Conservation (phyloP, 176 grass and related monocot species). For the Eremochloa ophiuroides region DNA sequence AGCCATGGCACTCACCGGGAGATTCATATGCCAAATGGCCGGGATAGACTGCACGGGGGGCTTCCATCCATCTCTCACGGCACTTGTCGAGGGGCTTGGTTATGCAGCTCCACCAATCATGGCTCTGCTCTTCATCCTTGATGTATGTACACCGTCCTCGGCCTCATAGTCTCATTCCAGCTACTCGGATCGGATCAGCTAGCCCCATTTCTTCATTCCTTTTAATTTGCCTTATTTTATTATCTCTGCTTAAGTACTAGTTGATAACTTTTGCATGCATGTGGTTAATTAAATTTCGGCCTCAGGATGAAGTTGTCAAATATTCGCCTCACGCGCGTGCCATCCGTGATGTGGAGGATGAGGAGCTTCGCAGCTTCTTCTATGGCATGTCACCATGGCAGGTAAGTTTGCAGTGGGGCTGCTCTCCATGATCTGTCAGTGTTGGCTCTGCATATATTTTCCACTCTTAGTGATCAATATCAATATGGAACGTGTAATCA, state of each 20-base stretch:
- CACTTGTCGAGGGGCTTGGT: constrained; percentile 75
- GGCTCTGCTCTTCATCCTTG: constrained; percentile 90
- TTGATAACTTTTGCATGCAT: neutral
- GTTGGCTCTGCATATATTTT: too few species aligned
- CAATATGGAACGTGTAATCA: too few species aligned
- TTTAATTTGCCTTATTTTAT: too few species aligned
- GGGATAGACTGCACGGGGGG: constrained; percentile 72
- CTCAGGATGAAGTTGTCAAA: constrained; percentile 94
- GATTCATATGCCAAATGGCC: constrained; percentile 77
- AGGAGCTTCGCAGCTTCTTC: constrained; percentile 97
- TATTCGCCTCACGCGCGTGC: constrained; percentile 95
- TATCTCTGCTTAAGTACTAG: too few species aligned
- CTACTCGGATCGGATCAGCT: too few species aligned
- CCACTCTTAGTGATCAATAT: too few species aligned
- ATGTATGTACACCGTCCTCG: constrained; percentile 35
- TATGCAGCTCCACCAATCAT: constrained; percentile 94
- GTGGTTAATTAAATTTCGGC: neutral
- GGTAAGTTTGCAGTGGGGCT: too few species aligned
- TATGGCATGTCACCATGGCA: constrained; percentile 98
- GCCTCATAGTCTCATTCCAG: too few species aligned
- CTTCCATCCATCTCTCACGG: constrained; percentile 70
- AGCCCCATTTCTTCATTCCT: too few species aligned
- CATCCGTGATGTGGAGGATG: constrained; percentile 95
- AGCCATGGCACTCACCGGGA: constrained; percentile 77
- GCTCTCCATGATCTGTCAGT: too few species aligned